Evolutionary conservation across 2,329 filamentous ascomycete species (phyloP).

Genomic region (Calonectria naviculata): DNA sequence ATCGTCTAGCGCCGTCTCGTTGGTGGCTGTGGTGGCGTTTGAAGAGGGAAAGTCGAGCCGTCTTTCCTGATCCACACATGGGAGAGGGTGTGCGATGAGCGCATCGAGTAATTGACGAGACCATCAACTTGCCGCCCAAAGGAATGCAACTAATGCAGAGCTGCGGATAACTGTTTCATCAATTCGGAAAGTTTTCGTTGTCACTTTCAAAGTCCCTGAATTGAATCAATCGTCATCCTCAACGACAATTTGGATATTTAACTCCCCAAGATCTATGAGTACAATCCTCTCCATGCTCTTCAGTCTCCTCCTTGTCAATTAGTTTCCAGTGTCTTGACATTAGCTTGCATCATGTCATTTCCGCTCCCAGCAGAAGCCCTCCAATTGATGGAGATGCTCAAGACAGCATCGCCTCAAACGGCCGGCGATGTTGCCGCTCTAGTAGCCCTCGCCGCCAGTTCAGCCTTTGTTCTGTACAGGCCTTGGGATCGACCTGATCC

Average conservation of each 20-base stretch:
- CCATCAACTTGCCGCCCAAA: neutral
- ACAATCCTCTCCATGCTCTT: neutral
- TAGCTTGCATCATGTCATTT: slow-evolving; percentile 21
- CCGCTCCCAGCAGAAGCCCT: neutral
- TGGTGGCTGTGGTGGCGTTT: neutral
- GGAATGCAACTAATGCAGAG: neutral
- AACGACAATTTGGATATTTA: neutral
- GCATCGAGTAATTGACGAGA: neutral
- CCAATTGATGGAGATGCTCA: slow-evolving; percentile 15
- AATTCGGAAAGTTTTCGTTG: neutral
- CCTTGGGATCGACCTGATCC: slow-evolving; percentile 62
- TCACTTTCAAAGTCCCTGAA: neutral
- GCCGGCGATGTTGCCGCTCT: slow-evolving; percentile 37
- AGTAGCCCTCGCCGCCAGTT: slow-evolving; percentile 31
- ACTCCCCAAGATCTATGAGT: neutral
- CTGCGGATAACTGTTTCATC: neutral
- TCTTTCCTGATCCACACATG: neutral
- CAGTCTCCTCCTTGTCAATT: neutral
- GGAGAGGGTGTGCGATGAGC: neutral
- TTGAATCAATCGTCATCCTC: neutral
- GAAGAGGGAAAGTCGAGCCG: slow-evolving; percentile 8
- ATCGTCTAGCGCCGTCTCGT: neutral
- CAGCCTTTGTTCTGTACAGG: slow-evolving; percentile 50
- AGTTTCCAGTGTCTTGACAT: neutral
- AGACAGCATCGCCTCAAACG: slow-evolving; percentile 33